phyloP scores from a whole-genome alignment of 495 filamentous ascomycete species.

The Xylaria acuta region DNA sequence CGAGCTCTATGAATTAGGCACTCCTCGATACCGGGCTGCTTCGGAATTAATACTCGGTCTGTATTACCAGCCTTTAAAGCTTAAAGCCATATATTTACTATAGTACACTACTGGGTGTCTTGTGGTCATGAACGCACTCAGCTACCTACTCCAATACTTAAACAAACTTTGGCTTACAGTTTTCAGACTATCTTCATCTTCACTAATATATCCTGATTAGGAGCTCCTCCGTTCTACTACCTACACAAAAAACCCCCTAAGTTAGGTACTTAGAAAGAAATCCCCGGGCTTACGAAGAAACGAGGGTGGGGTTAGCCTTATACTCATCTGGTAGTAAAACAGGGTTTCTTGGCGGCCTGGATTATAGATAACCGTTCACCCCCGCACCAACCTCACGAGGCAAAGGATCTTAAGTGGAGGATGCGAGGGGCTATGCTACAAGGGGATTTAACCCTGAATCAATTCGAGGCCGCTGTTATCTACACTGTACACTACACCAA shows the following conservation, averaged over 20 bases:
- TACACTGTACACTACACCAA: slow-evolving; percentile 9
- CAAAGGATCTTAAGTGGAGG: slow-evolving; percentile 10
- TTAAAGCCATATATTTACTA: neutral
- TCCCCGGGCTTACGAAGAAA: neutral
- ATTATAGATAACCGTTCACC: neutral
- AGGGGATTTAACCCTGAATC: slow-evolving; percentile 13
- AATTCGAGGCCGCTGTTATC: neutral
- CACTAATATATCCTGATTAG: neutral
- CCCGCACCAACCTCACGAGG: slow-evolving; percentile 13
- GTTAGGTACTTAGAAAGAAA: neutral
- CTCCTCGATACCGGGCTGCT: neutral
- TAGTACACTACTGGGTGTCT: neutral
- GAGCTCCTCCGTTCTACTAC: neutral
- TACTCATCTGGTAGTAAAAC: neutral
- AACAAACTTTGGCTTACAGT: too few species aligned
- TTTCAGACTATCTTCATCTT: neutral
- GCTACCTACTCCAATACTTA: neutral
- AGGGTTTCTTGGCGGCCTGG: slow-evolving; percentile 8
- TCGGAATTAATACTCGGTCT: neutral
- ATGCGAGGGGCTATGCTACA: neutral
- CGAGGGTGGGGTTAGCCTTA: slow-evolving; percentile 16
- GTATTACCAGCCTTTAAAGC: neutral
- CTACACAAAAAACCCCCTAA: neutral
- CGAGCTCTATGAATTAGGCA: neutral
- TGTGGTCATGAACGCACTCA: neutral